Evolutionary conservation across 1,139 yeast species (phyloP), one percentile per base, ranked within the genome.

Genomic region (Protomyces lactucae-debilis): DNA sequence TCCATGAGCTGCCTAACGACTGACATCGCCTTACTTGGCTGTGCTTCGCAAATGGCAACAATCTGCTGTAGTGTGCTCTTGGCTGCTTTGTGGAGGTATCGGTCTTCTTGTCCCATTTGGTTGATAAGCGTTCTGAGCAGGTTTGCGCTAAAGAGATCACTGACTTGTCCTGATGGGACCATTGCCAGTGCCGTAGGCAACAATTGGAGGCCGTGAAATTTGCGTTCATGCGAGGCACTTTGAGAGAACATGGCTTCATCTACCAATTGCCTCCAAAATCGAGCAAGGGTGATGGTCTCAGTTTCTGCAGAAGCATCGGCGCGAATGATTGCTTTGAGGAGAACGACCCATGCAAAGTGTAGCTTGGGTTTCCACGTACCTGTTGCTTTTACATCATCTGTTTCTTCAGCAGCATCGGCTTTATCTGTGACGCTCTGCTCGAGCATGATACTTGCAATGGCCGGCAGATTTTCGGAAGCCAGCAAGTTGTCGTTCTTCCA

Each of bases 401-500:
- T 61, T 73, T 70, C 64, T 45, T 35, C 48, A 16, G 52, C 67
- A 16, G 46, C 56, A 14, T 51, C 56, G 32, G 32, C 37, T 14
- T 18, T 35, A n/a, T 55, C 55, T 5, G n/a, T 21, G 8, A 56
- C 32, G 18, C n/a, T 55, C 25, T 54, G 69, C 65, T 70, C 64
- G 18, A 28, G 69, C 81, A 92, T 77, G 0, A 87, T 89, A 69
- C 85, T 84, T 3, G 88, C 78, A 54, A 92, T 74, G 2, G 78
- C 69, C 0, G 82, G 78, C 28, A 88, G 73, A 71, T 91, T 92
- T 0, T 88, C 87, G 69, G 80, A 83, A 23, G 84, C 74, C 59
- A 92, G 75, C 0, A 98, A 97, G 71, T 89, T 85, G 40, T 84
- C 84, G 51, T 80, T 75, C 69, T 86, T 85, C 97, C 97, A 91